These are phyloP conservation scores for Metschnikowia cubensis DNA, from an alignment of 805 yeast genomes.

Conservation along the genomic window DNA sequence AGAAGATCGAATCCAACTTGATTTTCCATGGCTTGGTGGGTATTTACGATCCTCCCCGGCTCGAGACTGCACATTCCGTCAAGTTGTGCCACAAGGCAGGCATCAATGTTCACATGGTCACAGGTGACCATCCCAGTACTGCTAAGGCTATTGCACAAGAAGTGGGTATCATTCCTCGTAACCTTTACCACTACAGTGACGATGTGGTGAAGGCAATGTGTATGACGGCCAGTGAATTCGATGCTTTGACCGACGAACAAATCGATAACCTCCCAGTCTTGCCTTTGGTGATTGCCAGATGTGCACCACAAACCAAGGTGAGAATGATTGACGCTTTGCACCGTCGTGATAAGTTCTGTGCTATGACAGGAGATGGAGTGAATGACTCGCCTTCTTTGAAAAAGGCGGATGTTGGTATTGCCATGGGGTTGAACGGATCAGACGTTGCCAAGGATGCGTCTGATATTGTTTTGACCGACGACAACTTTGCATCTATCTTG, in stretches of 20 bases:
- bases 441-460: slow-evolving; percentile 29
- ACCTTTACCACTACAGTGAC: slow-evolving; percentile 51
- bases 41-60: slow-evolving; percentile 21
- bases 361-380: slow-evolving; percentile 65
- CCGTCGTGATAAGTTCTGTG: slow-evolving; percentile 47
- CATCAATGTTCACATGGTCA: slow-evolving; percentile 21
- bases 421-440: slow-evolving; percentile 29
- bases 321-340: slow-evolving; percentile 72
- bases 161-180: slow-evolving; percentile 28
- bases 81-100: slow-evolving; percentile 20
- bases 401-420: slow-evolving; percentile 28
- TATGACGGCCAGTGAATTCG: slow-evolving; percentile 73
- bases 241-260: slow-evolving; percentile 54
- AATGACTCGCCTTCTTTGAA: slow-evolving; percentile 27
- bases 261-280: slow-evolving; percentile 60
- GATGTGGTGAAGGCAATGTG: slow-evolving; percentile 63
- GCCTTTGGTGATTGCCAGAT: slow-evolving; percentile 76
- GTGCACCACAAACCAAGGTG: slow-evolving; percentile 80
- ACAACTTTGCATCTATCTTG: slow-evolving; percentile 26
- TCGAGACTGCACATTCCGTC: slow-evolving; percentile 19
- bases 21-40: slow-evolving; percentile 20
- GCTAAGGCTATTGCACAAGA: slow-evolving; percentile 22
- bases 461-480: slow-evolving; percentile 26
- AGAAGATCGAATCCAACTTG: slow-evolving; percentile 17
- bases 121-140: slow-evolving; percentile 21